Conservation (phyloP, 495 filamentous ascomycete genomes). For the Penicillium cataractarum region DNA sequence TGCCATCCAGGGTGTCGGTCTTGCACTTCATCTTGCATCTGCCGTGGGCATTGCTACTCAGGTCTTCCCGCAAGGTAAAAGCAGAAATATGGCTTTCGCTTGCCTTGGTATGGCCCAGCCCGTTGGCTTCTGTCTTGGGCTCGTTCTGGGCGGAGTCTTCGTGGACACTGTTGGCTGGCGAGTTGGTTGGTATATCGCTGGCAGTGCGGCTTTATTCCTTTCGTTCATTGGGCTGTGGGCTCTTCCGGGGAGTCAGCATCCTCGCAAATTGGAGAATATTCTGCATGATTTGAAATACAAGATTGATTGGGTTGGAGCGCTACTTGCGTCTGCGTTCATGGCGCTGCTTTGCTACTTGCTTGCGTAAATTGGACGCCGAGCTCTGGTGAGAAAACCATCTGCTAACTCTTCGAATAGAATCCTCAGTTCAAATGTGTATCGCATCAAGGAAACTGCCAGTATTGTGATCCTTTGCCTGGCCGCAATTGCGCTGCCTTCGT, state of each 20-base stretch:
- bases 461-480: slow-evolving; percentile 32
- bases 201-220: slow-evolving; percentile 33
- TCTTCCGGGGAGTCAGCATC: neutral
- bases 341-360: slow-evolving; percentile 49
- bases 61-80: slow-evolving; percentile 41
- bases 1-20: slow-evolving; percentile 49
- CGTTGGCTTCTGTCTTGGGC: slow-evolving; percentile 47
- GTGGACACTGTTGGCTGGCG: slow-evolving; percentile 52
- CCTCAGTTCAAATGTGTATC: slow-evolving; percentile 36
- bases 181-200: slow-evolving; percentile 50
- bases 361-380: slow-evolving; percentile 33
- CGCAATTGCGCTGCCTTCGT: slow-evolving; percentile 37
- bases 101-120: slow-evolving; percentile 49
- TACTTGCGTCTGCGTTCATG: slow-evolving; percentile 38
- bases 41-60: slow-evolving; percentile 49
- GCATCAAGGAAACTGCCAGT: slow-evolving; percentile 34
- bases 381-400: neutral
- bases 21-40: slow-evolving; percentile 52
- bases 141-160: slow-evolving; percentile 51
- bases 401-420: slow-evolving; percentile 20
- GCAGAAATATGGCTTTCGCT: slow-evolving; percentile 51
- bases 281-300: slow-evolving; percentile 31
- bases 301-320: slow-evolving; percentile 53
- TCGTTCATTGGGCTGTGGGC: slow-evolving; percentile 38
- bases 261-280: slow-evolving; percentile 24